phyloP scores from a whole-genome alignment of 441 rosid genomes.

The Arabidopsis lyrata region DNA sequence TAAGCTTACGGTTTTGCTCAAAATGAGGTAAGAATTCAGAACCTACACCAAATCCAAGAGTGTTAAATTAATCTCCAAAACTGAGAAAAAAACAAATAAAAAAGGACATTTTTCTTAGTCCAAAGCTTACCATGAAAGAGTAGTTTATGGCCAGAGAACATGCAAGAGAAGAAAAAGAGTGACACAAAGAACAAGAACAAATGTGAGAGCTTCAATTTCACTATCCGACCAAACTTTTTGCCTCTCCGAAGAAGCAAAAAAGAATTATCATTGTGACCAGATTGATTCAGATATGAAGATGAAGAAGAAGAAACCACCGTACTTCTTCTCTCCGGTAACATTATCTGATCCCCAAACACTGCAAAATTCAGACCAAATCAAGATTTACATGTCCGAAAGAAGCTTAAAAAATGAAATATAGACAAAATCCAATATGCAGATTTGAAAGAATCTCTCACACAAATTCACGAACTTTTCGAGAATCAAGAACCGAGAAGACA shows the following conservation, averaged over 20 bases:
- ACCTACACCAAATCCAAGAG: slow-evolving; percentile 37
- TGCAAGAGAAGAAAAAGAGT: slow-evolving; percentile 54
- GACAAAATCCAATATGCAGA: slow-evolving; percentile 38
- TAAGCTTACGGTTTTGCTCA: slow-evolving; percentile 38
- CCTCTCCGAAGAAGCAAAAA: slow-evolving; percentile 62
- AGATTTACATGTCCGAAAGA: slow-evolving; percentile 15
- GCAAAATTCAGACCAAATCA: slow-evolving; percentile 27
- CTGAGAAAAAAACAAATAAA: neutral
- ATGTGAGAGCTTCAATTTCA: slow-evolving; percentile 56
- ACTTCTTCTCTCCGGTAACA: slow-evolving; percentile 62
- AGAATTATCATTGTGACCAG: slow-evolving; percentile 49
- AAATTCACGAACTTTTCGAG: slow-evolving; percentile 6
- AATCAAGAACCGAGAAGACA: slow-evolving; percentile 1
- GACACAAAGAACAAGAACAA: slow-evolving; percentile 55
- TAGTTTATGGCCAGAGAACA: slow-evolving; percentile 57
- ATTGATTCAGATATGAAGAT: slow-evolving; percentile 37
- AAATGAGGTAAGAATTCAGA: slow-evolving; percentile 38
- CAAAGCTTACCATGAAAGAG: slow-evolving; percentile 62
- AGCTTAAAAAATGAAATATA: slow-evolving; percentile 9
- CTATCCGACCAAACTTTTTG: slow-evolving; percentile 60
- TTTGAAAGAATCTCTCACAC: slow-evolving; percentile 16
- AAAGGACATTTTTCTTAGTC: neutral
- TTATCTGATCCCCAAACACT: slow-evolving; percentile 35
- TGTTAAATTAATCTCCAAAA: neutral
- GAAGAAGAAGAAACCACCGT: slow-evolving; percentile 37